Percentiles rank a stretch among this genome's conserved stretches.
These are phyloP conservation scores for Elsinoe arachidis DNA, from an alignment of 2,329 filamentous ascomycete species.

Conservation along the genomic window DNA sequence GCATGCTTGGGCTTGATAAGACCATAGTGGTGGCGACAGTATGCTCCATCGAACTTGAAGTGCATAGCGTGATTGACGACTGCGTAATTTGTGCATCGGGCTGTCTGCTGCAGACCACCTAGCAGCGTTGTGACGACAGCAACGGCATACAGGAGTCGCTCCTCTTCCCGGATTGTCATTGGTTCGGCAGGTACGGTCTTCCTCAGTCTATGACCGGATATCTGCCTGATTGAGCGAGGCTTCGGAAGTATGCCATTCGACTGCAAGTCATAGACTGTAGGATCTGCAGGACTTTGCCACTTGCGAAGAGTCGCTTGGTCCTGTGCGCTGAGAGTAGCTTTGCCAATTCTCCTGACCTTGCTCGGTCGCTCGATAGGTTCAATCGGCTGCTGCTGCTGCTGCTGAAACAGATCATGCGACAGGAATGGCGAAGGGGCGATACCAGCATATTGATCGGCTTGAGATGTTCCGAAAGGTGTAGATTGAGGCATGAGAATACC, in stretches of 20 bases:
- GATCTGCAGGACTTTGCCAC: no score
- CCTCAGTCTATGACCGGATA: conserved; percentile 19
- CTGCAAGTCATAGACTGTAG: no score
- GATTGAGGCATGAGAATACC: no score
- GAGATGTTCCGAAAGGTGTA: no score
- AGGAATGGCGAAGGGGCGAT: no score
- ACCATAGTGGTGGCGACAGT: conserved; percentile 32
- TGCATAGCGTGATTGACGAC: conserved; percentile 32
- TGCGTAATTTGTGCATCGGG: conserved; percentile 30
- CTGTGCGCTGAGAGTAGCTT: no score
- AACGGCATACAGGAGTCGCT: conserved; percentile 26
- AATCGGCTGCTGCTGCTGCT: no score
- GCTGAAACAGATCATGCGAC: no score
- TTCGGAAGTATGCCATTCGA: neutral
- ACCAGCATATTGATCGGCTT: no score
- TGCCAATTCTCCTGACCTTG: no score
- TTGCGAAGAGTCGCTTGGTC: no score
- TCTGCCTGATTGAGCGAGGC: neutral
- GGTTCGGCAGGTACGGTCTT: conserved; percentile 13
- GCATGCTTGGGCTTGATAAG: conserved; percentile 20
- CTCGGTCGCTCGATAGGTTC: no score
- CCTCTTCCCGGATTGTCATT: conserved; percentile 20
- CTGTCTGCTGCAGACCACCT: conserved; percentile 28
- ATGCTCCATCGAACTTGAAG: conserved; percentile 30
- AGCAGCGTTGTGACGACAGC: conserved; percentile 26